phyloP scores from a whole-genome alignment of 2,329 filamentous ascomycete genomes.

The Fusarium sp. region DNA sequence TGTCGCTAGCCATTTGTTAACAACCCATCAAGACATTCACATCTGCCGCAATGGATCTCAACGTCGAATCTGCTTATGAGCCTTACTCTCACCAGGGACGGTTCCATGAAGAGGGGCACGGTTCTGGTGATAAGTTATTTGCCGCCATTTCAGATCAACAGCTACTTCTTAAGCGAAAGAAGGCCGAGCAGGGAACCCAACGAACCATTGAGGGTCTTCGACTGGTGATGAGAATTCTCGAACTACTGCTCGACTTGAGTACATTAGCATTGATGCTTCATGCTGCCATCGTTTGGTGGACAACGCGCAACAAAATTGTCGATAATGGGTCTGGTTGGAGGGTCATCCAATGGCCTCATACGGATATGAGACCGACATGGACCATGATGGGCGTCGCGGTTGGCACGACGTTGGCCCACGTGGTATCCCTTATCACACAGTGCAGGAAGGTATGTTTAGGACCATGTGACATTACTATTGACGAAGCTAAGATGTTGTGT shows the following conservation, averaged over 20 bases:
- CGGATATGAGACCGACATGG: background rate
- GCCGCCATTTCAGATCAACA: background rate
- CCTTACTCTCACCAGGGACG: background rate
- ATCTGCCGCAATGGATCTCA: background rate
- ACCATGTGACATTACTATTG: accelerated
- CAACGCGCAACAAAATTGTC: background rate
- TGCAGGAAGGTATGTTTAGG: background rate
- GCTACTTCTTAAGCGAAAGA: background rate
- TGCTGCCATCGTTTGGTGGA: background rate
- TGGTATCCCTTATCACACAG: background rate
- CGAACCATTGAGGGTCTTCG: background rate
- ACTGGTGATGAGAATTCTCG: background rate
- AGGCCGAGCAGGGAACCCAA: background rate
- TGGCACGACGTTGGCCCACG: background rate
- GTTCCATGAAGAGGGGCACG: background rate
- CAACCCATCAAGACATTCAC: background rate
- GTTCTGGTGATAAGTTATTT: background rate
- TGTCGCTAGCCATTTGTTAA: background rate
- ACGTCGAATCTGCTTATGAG: background rate
- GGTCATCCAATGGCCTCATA: background rate
- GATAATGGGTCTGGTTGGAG: background rate
- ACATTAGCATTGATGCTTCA: background rate
- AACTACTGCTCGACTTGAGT: background rate
- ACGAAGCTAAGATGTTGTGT: background rate
- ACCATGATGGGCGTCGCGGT: background rate